A percentile compares a stretch with the other conserved stretches of the same genome.
Evolutionary conservation across 2,329 filamentous ascomycete species (phyloP).

Genomic region (Paecilomyces sp.): DNA sequence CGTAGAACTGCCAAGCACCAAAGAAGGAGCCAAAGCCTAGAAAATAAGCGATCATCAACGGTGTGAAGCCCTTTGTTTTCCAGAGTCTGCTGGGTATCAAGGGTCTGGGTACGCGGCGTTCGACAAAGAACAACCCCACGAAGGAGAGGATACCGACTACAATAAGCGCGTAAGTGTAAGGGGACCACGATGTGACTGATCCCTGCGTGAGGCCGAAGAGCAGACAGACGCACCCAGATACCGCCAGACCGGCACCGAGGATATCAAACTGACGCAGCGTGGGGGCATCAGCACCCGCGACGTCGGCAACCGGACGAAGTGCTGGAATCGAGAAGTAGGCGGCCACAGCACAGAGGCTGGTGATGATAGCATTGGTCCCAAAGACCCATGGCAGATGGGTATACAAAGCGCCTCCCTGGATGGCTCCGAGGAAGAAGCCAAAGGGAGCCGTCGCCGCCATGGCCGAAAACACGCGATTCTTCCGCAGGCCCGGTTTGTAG

Average conservation of each 20-base stretch:
- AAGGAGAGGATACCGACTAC: conserved; percentile 43
- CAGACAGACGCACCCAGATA: conserved; percentile 46
- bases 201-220: conserved; percentile 53
- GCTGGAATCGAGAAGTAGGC: conserved; percentile 35
- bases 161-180: conserved; percentile 42
- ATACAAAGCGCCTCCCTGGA: conserved; percentile 37
- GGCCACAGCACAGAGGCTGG: conserved; percentile 25
- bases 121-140: conserved; percentile 40
- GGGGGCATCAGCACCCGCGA: conserved; percentile 19
- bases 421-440: conserved; percentile 36
- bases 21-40: conserved; percentile 40
- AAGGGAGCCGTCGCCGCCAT: conserved; percentile 44
- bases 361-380: conserved; percentile 36
- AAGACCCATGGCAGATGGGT: conserved; percentile 37
- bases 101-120: conserved; percentile 12
- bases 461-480: conserved; percentile 43
- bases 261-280: conserved; percentile 10
- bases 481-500: conserved; percentile 38
- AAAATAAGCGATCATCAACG: conserved; percentile 38
- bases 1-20: conserved; percentile 34
- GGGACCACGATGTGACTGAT: conserved; percentile 41
- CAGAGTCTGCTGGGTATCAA: conserved; percentile 22
- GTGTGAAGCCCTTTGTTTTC: conserved; percentile 37
- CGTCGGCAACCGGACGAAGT: conserved; percentile 23
- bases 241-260: conserved; percentile 40